Percentiles rank a stretch among this genome's conserved stretches.
Conservation (phyloP, 306 rosid genomes). For the Prunus kanzakura region DNA sequence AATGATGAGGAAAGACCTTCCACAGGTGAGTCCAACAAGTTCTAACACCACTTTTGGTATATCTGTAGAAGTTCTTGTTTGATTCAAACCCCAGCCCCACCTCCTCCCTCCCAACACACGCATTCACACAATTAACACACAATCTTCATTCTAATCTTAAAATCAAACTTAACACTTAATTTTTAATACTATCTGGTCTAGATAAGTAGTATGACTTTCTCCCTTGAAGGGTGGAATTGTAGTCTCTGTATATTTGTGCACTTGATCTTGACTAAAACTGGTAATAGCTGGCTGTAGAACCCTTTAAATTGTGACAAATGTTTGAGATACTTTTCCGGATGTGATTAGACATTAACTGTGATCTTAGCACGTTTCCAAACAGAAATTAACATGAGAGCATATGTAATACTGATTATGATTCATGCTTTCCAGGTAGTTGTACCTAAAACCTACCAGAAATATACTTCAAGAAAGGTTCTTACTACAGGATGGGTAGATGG, state of each 20-base stretch:
- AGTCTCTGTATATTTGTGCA: not conserved
- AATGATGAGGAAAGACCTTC: constrained; percentile 96
- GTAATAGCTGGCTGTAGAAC: not conserved
- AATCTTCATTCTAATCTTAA: not conserved
- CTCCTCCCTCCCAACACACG: not conserved
- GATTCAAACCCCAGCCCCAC: not conserved
- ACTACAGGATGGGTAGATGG: constrained; percentile 93
- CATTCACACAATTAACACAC: not conserved
- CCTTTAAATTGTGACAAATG: not conserved
- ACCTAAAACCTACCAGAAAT: constrained; percentile 76
- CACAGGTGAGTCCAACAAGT: constrained; percentile 61
- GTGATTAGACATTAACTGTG: not conserved
- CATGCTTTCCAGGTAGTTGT: constrained; percentile 72
- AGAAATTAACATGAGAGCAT: constrained; percentile 8
- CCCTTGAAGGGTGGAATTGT: not conserved
- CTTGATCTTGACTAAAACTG: not conserved
- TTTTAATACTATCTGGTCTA: too few species aligned
- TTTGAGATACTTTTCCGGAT: not conserved
- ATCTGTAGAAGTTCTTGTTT: constrained; percentile 3
- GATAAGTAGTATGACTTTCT: too few species aligned
- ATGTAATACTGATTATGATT: constrained; percentile 24
- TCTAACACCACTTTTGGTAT: constrained; percentile 5
- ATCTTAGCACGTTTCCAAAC: not conserved
- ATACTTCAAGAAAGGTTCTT: constrained; percentile 95
- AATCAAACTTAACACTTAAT: not conserved